Conservation (phyloP, 1,139 yeast species). For the Candida sp. region DNA sequence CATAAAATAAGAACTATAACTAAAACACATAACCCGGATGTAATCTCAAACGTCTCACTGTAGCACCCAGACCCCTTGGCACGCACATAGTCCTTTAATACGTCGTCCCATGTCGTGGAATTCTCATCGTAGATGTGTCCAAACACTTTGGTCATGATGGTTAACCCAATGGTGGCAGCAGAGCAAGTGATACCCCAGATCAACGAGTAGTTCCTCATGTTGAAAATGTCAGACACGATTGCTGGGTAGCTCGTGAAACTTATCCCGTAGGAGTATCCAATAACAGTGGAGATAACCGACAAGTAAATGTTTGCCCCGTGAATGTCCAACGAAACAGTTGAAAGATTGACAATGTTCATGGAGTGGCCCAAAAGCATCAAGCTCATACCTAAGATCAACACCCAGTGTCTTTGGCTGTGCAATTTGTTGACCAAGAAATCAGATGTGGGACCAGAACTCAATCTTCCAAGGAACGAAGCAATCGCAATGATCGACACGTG, state of each 20-base stretch:
- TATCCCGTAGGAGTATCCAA: slow-evolving; percentile 80
- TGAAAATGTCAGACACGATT: slow-evolving; percentile 77
- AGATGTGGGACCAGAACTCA: slow-evolving; percentile 70
- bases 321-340: slow-evolving; percentile 25
- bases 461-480: slow-evolving; percentile 68
- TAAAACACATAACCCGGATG: slow-evolving; percentile 30
- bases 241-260: slow-evolving; percentile 85
- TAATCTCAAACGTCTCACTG: slow-evolving; percentile 37
- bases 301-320: slow-evolving; percentile 38
- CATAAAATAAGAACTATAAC: slow-evolving; percentile 25
- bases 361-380: slow-evolving; percentile 46
- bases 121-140: slow-evolving; percentile 42
- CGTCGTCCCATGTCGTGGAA: slow-evolving; percentile 28
- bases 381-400: slow-evolving; percentile 54
- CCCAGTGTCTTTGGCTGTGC: slow-evolving; percentile 71
- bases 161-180: slow-evolving; percentile 47
- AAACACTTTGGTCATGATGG: slow-evolving; percentile 43
- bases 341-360: slow-evolving; percentile 36
- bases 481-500: slow-evolving; percentile 78
- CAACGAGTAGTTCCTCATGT: slow-evolving; percentile 72
- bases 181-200: slow-evolving; percentile 81
- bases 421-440: slow-evolving; percentile 58
- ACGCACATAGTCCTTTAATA: slow-evolving; percentile 30
- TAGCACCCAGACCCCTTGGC: slow-evolving; percentile 44
- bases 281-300: slow-evolving; percentile 55